Conservation (phyloP, 139 green algal species). For the Microglena sp. region DNA sequence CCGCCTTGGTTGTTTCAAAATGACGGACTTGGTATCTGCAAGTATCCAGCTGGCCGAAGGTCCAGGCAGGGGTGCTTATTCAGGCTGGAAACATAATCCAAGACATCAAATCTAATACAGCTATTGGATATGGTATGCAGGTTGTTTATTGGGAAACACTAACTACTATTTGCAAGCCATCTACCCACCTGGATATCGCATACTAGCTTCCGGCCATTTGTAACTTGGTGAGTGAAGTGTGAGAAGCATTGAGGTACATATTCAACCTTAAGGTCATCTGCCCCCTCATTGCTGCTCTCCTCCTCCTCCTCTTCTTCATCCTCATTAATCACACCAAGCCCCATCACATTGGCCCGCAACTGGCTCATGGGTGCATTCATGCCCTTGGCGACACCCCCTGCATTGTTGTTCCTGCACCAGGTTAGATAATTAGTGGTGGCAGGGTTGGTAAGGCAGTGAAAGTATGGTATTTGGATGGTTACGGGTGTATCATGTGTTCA, state of each 20-base stretch:
- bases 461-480: no score
- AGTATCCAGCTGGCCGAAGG: no score
- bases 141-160: neutral
- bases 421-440: no score
- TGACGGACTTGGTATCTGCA: no score
- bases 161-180: neutral
- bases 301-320: slow-evolving; percentile 17
- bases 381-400: slow-evolving; percentile 5
- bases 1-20: no score
- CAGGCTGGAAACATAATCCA: no score
- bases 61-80: no score
- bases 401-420: slow-evolving; percentile 32
- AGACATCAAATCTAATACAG: no score
- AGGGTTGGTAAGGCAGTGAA: no score
- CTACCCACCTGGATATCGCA: slow-evolving; percentile 29
- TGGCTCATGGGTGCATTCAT: no score
- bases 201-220: slow-evolving; percentile 25
- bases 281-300: neutral
- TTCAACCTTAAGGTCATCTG: slow-evolving; percentile 1
- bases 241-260: slow-evolving; percentile 34
- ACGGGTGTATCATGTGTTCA: no score
- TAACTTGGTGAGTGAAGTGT: slow-evolving; percentile 22
- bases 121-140: no score
- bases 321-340: slow-evolving; percentile 9
- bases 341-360: neutral